phyloP scores from a whole-genome alignment of 768 basidiomycete genomes.

The Amanita rimosa region DNA sequence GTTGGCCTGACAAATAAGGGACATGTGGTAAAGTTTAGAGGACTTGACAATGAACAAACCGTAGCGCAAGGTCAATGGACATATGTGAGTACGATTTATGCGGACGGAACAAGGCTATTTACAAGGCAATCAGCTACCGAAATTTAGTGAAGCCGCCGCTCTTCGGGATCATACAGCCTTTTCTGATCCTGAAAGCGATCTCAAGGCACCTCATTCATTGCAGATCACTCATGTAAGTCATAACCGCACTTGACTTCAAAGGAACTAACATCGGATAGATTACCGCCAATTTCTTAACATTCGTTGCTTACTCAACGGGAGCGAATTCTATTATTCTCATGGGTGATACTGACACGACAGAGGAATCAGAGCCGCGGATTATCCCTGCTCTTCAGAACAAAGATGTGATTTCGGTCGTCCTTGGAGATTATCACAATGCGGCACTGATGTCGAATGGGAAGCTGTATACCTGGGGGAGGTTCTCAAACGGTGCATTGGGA shows the following conservation, averaged over 20 bases:
- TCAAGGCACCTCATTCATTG: constrained; percentile 31
- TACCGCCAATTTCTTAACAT: constrained; percentile 73
- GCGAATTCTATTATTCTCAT: constrained; percentile 62
- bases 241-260: neutral
- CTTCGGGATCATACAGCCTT: constrained; percentile 37
- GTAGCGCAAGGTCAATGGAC: constrained; percentile 40
- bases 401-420: constrained; percentile 73
- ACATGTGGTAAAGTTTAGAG: constrained; percentile 57
- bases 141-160: constrained; percentile 54
- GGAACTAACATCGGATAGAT: constrained; percentile 36
- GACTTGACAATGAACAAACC: constrained; percentile 29
- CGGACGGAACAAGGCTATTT: neutral
- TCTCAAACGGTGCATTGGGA: constrained; percentile 74
- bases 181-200: constrained; percentile 16
- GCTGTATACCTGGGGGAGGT: constrained; percentile 72
- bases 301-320: constrained; percentile 74
- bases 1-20: constrained; percentile 75
- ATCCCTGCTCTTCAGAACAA: constrained; percentile 66
- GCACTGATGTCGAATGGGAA: constrained; percentile 73
- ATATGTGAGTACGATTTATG: constrained; percentile 43
- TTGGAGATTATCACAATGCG: constrained; percentile 89
- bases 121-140: constrained; percentile 41
- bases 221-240: constrained; percentile 68
- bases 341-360: constrained; percentile 40
- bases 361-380: constrained; percentile 40